phyloP scores from a whole-genome alignment of 1,284 basidiomycete species.

The Tilletia indica region DNA sequence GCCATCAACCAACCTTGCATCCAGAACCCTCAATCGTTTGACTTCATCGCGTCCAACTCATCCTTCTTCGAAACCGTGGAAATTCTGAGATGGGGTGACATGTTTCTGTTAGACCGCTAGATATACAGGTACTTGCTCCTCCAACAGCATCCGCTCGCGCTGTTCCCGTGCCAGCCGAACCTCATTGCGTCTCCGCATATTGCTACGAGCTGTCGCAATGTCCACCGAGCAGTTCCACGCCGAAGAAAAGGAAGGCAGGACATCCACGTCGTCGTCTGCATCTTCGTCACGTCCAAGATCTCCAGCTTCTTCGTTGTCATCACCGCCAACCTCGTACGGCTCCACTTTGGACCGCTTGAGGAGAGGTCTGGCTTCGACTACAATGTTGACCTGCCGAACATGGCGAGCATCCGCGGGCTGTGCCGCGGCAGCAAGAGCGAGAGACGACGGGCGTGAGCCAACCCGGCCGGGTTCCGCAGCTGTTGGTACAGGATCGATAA shows the following conservation, averaged over 20 bases:
- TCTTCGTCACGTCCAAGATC: background rate
- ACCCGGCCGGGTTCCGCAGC: background rate
- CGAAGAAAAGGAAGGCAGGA: constrained; percentile 8
- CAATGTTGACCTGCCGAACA: constrained; percentile 13
- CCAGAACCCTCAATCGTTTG: too few species aligned
- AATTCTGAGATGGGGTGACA: too few species aligned
- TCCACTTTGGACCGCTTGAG: background rate
- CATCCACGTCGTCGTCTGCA: background rate
- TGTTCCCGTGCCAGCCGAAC: background rate
- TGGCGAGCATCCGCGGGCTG: background rate
- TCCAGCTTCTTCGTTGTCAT: background rate
- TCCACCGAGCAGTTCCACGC: constrained; percentile 14
- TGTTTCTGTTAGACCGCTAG: background rate
- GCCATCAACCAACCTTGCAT: too few species aligned
- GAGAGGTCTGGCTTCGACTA: background rate
- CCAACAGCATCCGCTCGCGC: constrained; percentile 1
- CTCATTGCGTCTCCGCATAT: constrained; percentile 1
- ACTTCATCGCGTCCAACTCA: too few species aligned
- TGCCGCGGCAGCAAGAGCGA: too few species aligned
- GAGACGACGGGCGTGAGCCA: too few species aligned
- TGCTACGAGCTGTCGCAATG: background rate
- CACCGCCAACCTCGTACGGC: background rate
- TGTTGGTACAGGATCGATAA: background rate
- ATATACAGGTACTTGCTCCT: constrained; percentile 6
- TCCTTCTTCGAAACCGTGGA: too few species aligned